These are phyloP conservation scores for Globisporangium takayamanum DNA, from an alignment of 352 stramenopile species.

Conservation along the genomic window DNA sequence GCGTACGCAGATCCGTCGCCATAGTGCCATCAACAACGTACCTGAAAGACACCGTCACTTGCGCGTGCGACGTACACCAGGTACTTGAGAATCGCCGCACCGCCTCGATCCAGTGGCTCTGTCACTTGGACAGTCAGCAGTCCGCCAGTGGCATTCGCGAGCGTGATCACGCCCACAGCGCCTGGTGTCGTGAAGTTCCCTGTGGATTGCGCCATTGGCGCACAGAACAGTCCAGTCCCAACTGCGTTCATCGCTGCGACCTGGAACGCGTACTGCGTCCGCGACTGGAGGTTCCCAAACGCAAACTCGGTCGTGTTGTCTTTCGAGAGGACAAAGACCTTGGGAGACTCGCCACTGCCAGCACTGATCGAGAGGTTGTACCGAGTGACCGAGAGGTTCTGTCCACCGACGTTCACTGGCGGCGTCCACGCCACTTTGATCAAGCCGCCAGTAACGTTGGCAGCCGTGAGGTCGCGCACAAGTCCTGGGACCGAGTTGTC, in stretches of 20 bases:
- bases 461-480: conserved; percentile 13
- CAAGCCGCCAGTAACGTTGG: conserved; percentile 39
- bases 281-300: conserved; percentile 19
- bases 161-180: conserved; percentile 10
- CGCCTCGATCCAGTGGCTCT: conserved; percentile 32
- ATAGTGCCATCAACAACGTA: not conserved
- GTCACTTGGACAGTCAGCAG: conserved; percentile 29
- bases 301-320: conserved; percentile 30
- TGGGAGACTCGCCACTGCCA: not conserved
- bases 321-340: conserved; percentile 16
- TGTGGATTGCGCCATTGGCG: conserved; percentile 17
- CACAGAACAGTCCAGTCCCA: conserved; percentile 19
- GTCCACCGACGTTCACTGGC: conserved; percentile 40
- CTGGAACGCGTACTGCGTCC: conserved; percentile 27
- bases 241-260: conserved; percentile 37
- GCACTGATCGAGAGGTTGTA: conserved; percentile 29
- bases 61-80: conserved; percentile 10
- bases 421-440: conserved; percentile 29
- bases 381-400: conserved; percentile 26
- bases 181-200: conserved; percentile 38
- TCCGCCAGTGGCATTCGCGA: conserved; percentile 35
- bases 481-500: conserved; percentile 35
- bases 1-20: not conserved
- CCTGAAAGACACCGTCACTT: conserved; percentile 2
- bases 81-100: conserved; percentile 31